Conservation (phyloP, 2,329 filamentous ascomycete genomes). For the Bipolaris gigantea region DNA sequence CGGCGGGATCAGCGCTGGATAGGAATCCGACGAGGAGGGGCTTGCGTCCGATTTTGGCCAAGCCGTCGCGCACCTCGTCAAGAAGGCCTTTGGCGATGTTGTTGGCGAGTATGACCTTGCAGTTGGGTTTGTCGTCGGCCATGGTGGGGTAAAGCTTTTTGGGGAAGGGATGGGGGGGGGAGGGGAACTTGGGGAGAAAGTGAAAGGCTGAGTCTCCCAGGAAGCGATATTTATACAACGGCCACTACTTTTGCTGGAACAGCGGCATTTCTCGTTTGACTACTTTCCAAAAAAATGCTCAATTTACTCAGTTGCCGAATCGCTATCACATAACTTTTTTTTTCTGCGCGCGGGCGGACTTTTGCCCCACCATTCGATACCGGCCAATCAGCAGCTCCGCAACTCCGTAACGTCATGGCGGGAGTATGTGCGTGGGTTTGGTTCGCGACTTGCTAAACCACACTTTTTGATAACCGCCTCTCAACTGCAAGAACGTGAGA, state of each 20-base stretch:
- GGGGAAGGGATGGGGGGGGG: background rate
- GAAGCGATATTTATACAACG: no score
- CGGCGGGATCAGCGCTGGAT: conserved; percentile 87
- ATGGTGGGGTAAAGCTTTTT: conserved; percentile 28
- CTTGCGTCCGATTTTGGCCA: conserved; percentile 70
- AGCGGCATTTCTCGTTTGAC: no score
- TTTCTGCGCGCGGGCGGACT: conserved; percentile 3
- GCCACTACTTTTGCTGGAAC: no score
- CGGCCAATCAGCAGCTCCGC: conserved; percentile 24
- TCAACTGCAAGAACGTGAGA: conserved; percentile 25
- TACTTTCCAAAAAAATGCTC: background rate
- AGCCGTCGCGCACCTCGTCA: conserved; percentile 73
- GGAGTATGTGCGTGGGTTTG: conserved; percentile 6
- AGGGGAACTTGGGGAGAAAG: background rate
- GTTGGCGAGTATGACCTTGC: conserved; percentile 90
- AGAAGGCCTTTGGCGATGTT: conserved; percentile 83
- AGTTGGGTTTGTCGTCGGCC: conserved; percentile 55
- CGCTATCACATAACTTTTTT: conserved; percentile 15
- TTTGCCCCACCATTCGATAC: conserved; percentile 23
- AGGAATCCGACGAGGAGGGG: conserved; percentile 89
- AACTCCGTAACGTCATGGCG: conserved; percentile 23
- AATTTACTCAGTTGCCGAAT: conserved; percentile 1
- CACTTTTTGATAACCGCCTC: conserved; percentile 4
- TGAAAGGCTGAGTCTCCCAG: background rate
- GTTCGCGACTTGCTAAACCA: background rate